Evolutionary conservation across 371 early-diverging fungal genomes (phyloP).

Genomic region (Rhizomucor pusillus): DNA sequence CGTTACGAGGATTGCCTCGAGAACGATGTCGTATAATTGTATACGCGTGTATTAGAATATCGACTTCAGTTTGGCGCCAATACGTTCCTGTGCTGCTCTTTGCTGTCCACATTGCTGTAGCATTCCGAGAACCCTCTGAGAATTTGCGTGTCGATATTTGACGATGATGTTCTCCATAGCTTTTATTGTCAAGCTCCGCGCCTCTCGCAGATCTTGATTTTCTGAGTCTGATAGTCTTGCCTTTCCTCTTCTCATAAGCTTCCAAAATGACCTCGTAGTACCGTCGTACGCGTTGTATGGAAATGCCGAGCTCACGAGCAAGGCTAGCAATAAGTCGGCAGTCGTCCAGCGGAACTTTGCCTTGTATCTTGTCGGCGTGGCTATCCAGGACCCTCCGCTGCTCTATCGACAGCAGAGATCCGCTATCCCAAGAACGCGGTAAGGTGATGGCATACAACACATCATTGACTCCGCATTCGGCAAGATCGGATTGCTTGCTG

Average conservation of each 20-base stretch:
- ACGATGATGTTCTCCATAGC: no score
- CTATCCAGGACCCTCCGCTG: slow-evolving; percentile 12
- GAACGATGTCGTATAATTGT: slow-evolving; percentile 16
- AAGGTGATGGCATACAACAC: slow-evolving; percentile 6
- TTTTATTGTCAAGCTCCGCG: no score
- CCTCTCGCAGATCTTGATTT: background rate
- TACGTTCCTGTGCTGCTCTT: background rate
- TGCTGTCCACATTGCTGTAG: no score
- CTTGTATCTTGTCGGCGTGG: slow-evolving; percentile 5
- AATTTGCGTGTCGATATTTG: slow-evolving; percentile 7
- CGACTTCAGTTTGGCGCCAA: slow-evolving; percentile 9
- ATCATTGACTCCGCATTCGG: background rate
- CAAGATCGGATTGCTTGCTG: background rate
- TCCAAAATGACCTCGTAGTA: slow-evolving; percentile 12
- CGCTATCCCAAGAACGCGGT: slow-evolving; percentile 14
- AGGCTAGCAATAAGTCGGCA: slow-evolving; percentile 7
- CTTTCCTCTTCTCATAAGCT: slow-evolving; percentile 6
- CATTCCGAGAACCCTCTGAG: background rate
- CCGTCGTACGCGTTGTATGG: slow-evolving; percentile 12
- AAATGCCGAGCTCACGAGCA: slow-evolving; percentile 9
- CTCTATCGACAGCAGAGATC: slow-evolving; percentile 2
- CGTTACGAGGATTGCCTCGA: background rate
- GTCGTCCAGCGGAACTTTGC: slow-evolving; percentile 13
- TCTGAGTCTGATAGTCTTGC: background rate
- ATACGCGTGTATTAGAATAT: slow-evolving; percentile 12